Conservation (phyloP, 345 rosid species). For the Pugionium dolabratum region DNA sequence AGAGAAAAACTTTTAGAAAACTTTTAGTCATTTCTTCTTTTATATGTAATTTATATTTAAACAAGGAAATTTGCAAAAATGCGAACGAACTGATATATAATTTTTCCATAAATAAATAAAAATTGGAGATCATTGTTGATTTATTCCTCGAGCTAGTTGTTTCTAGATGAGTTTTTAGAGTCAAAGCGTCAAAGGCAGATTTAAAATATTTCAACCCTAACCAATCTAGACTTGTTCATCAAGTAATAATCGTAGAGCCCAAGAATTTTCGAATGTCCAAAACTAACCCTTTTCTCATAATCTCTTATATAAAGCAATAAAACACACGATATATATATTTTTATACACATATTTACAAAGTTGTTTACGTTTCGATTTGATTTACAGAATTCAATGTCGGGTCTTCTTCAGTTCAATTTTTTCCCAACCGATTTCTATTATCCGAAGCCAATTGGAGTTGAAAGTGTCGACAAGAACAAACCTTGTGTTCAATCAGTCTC, state of each 20-base stretch:
- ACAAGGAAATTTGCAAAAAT: too few species aligned
- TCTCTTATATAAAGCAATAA: constrained; percentile 9
- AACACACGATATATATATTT: neutral
- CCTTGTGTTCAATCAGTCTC: constrained; percentile 25
- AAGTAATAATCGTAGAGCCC: constrained; percentile 37
- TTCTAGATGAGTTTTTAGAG: constrained; percentile 2
- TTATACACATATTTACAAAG: neutral
- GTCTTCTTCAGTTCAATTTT: constrained; percentile 50
- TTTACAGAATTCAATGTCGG: constrained; percentile 20
- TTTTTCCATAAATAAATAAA: constrained; percentile 3
- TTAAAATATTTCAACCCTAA: constrained; percentile 10
- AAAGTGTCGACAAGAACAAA: constrained; percentile 26
- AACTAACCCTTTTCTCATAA: constrained; percentile 2
- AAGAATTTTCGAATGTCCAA: constrained; percentile 6
- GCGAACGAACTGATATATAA: neutral
- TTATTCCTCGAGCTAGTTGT: too few species aligned
- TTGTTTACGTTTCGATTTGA: constrained; percentile 11
- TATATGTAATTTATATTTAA: too few species aligned
- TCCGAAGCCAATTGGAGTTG: constrained; percentile 39
- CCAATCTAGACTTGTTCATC: constrained; percentile 26
- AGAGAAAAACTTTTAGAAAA: too few species aligned
- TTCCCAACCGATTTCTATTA: constrained; percentile 51
- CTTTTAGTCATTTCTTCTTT: too few species aligned
- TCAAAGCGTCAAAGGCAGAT: constrained; percentile 16
- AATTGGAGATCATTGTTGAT: neutral